Conservation (phyloP, 176 grass and related monocot species). For the Stipa capillata region DNA sequence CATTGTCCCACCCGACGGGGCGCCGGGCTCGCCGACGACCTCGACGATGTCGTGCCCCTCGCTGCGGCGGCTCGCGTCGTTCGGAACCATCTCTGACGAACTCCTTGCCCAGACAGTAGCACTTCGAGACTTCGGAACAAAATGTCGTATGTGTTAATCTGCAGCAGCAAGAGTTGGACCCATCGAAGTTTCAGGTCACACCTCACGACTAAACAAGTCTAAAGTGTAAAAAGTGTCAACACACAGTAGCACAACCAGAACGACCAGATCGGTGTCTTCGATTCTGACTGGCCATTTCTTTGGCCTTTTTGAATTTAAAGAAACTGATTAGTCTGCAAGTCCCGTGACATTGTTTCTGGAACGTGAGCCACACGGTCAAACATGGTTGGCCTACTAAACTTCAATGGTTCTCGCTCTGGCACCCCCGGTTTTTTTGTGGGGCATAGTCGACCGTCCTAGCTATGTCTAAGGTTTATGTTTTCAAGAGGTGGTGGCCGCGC, state of each 20-base stretch:
- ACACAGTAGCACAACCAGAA: constrained; percentile 14
- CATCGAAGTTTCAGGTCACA: neutral
- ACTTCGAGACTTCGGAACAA: neutral
- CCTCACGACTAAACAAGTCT: neutral
- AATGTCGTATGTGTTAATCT: neutral
- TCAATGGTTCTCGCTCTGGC: too few relatives aligned
- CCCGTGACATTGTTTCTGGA: too few relatives aligned
- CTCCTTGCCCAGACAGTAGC: too few relatives aligned
- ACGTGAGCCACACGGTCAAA: neutral
- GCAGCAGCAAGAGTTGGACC: neutral
- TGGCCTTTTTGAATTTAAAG: too few relatives aligned
- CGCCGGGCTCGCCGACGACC: neutral
- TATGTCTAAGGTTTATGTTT: too few relatives aligned
- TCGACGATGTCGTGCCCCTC: constrained; percentile 27
- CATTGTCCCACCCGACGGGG: constrained; percentile 20
- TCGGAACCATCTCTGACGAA: constrained; percentile 31
- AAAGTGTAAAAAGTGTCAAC: neutral
- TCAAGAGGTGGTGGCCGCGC: too few relatives aligned
- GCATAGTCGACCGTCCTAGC: too few relatives aligned
- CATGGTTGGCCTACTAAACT: constrained; percentile 12
- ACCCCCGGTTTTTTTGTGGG: too few relatives aligned
- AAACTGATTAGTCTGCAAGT: neutral
- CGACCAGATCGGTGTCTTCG: constrained; percentile 11
- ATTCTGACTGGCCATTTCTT: neutral
- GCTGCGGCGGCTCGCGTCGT: neutral